A percentile compares a stretch with the other conserved stretches of the same genome.
Conservation (phyloP, 2,329 filamentous ascomycete species). For the Claviceps purpurea region DNA sequence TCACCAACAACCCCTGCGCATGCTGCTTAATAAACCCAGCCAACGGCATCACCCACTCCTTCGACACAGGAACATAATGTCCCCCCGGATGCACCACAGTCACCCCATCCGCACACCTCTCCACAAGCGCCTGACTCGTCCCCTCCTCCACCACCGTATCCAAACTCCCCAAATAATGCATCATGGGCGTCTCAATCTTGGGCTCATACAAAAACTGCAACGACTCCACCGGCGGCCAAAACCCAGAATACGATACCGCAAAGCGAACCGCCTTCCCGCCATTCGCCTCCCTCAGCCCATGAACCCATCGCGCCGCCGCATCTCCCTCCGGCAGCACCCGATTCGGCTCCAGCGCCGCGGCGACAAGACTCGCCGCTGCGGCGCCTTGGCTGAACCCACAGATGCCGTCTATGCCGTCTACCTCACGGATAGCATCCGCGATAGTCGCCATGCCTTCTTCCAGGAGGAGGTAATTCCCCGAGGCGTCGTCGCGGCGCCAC, state of each 20-base stretch:
- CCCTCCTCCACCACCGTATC: slow-evolving; percentile 81
- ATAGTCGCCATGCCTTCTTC: slow-evolving; percentile 53
- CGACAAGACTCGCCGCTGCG: slow-evolving; percentile 57
- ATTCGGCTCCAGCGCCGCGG: slow-evolving; percentile 51
- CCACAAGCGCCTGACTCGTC: slow-evolving; percentile 52
- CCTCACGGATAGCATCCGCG: slow-evolving; percentile 45
- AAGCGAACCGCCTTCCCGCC: slow-evolving; percentile 44
- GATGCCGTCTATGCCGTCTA: slow-evolving; percentile 62
- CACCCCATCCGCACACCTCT: slow-evolving; percentile 43
- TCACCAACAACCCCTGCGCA: slow-evolving; percentile 14
- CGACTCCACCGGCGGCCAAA: slow-evolving; percentile 46
- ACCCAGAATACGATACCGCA: slow-evolving; percentile 65
- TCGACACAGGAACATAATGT: slow-evolving; percentile 75
- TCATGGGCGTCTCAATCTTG: slow-evolving; percentile 57
- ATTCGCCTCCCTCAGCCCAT: slow-evolving; percentile 36
- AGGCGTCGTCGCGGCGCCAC: slow-evolving; percentile 60
- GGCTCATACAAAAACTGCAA: slow-evolving; percentile 59
- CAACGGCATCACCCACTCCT: slow-evolving; percentile 66
- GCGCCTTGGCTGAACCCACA: slow-evolving; percentile 76
- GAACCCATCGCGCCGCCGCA: slow-evolving; percentile 26
- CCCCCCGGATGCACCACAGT: slow-evolving; percentile 69
- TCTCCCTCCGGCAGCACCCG: slow-evolving; percentile 13
- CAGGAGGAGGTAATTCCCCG: slow-evolving; percentile 51
- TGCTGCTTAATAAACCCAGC: slow-evolving; percentile 52
- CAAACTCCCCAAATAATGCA: slow-evolving; percentile 72